Percentiles rank a stretch among this genome's conserved stretches.
Conservation (phyloP, 2,329 filamentous ascomycete species). For the Rhynchosporium graminicola region DNA sequence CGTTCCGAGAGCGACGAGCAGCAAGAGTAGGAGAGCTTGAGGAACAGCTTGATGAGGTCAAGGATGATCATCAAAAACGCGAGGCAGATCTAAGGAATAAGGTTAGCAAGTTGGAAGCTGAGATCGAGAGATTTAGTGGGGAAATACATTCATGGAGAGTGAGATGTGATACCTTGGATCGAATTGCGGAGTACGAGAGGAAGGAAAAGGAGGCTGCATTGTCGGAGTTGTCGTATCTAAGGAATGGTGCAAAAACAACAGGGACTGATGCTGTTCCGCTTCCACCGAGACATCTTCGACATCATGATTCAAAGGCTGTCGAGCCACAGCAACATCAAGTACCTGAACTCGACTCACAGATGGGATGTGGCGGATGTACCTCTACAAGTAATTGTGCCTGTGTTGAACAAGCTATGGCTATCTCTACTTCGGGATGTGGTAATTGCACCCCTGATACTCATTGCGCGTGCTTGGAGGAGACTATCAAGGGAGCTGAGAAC, state of each 20-base stretch:
- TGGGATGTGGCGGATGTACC: conserved; percentile 59
- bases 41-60: conserved; percentile 64
- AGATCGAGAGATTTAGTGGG: conserved; percentile 62
- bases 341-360: conserved; percentile 35
- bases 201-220: conserved; percentile 47
- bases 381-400: conserved; percentile 57
- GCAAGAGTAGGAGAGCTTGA: conserved; percentile 79
- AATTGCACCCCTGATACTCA: conserved; percentile 63
- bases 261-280: conserved; percentile 45
- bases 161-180: conserved; percentile 40
- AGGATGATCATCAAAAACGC: conserved; percentile 56
- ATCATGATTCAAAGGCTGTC: conserved; percentile 29
- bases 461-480: conserved; percentile 62
- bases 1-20: conserved; percentile 84
- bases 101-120: conserved; percentile 60
- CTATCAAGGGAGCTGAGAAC: conserved; percentile 29
- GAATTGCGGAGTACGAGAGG: conserved; percentile 41
- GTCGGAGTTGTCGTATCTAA: conserved; percentile 44
- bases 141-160: conserved; percentile 41
- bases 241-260: conserved; percentile 37
- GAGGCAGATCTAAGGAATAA: conserved; percentile 58
- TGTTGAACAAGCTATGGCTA: conserved; percentile 58
- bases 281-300: conserved; percentile 39
- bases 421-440: conserved; percentile 60
- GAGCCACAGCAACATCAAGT: conserved; percentile 30